These are phyloP conservation scores for Flaveria ramosissima DNA, from an alignment of 129 eudicot genomes.

Conservation along the genomic window DNA sequence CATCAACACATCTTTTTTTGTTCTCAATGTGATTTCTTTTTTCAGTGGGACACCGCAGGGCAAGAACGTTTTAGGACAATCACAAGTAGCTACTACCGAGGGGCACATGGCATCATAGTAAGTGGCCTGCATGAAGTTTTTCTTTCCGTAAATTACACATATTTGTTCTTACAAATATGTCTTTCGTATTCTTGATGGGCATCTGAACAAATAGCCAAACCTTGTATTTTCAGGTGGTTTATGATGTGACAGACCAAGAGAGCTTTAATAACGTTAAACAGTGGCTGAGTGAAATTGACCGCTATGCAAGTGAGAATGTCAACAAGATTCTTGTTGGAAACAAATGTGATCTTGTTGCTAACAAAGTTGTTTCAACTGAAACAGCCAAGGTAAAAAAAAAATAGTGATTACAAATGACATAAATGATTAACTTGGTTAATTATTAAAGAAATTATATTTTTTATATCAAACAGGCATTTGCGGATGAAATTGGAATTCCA, in stretches of 20 bases:
- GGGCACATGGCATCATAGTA: slow-evolving; percentile 52
- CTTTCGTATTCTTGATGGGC: background rate
- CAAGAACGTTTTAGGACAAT: slow-evolving; percentile 52
- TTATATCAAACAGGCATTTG: slow-evolving; percentile 64
- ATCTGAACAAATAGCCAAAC: background rate
- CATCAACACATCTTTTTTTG: background rate
- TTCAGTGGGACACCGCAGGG: slow-evolving; percentile 50
- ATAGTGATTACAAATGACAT: background rate
- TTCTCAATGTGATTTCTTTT: background rate
- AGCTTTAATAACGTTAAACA: slow-evolving; percentile 96
- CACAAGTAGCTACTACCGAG: slow-evolving; percentile 49
- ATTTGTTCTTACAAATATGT: slow-evolving; percentile 11
- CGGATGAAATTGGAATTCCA: slow-evolving; percentile 97
- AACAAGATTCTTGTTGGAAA: slow-evolving; percentile 95
- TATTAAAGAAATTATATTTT: background rate
- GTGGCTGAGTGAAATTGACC: slow-evolving; percentile 96
- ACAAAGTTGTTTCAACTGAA: slow-evolving; percentile 74
- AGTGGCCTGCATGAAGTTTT: slow-evolving; percentile 17
- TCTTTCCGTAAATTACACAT: background rate
- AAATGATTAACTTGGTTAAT: background rate
- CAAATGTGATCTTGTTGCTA: slow-evolving; percentile 74
- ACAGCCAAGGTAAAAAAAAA: slow-evolving; percentile 61
- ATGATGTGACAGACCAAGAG: slow-evolving; percentile 91
- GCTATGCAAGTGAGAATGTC: slow-evolving; percentile 94
- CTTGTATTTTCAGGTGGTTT: slow-evolving; percentile 60